phyloP scores from a whole-genome alignment of 495 filamentous ascomycete species.

The Pseudoneurospora amorphoporcata region DNA sequence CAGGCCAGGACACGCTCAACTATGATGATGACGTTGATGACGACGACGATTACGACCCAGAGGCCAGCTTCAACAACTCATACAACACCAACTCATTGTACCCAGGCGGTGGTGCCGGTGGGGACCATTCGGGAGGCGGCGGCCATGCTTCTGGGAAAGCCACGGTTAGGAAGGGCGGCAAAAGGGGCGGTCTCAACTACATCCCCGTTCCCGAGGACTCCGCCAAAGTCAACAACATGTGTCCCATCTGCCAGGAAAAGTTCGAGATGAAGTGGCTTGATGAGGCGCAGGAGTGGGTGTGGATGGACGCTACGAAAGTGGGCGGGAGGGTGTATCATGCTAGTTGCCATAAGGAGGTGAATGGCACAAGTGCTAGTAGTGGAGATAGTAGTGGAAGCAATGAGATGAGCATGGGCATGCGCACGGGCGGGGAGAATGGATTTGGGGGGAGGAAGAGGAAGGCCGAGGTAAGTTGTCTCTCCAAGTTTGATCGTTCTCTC shows the following conservation, averaged over 20 bases:
- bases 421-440: not conserved
- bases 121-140: constrained; percentile 8
- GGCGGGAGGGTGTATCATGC: constrained; percentile 80
- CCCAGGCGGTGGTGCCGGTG: not conserved
- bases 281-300: constrained; percentile 90
- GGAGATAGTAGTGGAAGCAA: constrained; percentile 41
- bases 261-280: constrained; percentile 85
- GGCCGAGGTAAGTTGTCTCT: constrained; percentile 48
- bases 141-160: not conserved
- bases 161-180: not conserved
- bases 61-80: not conserved
- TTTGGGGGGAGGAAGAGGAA: constrained; percentile 54
- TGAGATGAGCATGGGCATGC: not conserved
- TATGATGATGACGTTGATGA: not conserved
- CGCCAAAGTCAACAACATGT: constrained; percentile 55
- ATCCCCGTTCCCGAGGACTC: constrained; percentile 68
- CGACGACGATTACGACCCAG: not conserved
- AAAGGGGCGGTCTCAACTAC: constrained; percentile 33
- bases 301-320: constrained; percentile 78
- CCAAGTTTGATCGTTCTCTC: not conserved
- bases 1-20: not conserved
- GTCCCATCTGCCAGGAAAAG: constrained; percentile 90
- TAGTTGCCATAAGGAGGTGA: constrained; percentile 74
- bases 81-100: not conserved
- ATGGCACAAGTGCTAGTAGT: not conserved